Evolutionary conservation across 169 alveolate species (phyloP).

Genomic region (Plasmodium gaboni): DNA sequence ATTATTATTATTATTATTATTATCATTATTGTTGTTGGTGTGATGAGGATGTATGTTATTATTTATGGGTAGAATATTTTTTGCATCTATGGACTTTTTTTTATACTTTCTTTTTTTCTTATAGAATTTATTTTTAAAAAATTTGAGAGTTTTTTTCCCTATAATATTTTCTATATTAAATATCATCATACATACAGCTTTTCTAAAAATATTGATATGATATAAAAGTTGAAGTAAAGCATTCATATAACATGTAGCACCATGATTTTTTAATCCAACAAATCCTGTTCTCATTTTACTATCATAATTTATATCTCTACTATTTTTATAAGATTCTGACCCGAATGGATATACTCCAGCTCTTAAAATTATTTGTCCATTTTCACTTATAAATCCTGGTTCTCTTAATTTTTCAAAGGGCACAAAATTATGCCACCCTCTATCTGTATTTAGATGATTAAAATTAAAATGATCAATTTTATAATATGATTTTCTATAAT

Average conservation of each 20-base stretch:
- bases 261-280: slow-evolving; percentile 96
- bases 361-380: slow-evolving; percentile 85
- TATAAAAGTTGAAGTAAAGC: slow-evolving; percentile 97
- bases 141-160: slow-evolving; percentile 74
- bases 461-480: slow-evolving; percentile 86
- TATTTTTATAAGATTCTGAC: slow-evolving; percentile 82
- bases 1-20: no score
- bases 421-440: slow-evolving; percentile 90
- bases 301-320: slow-evolving; percentile 80
- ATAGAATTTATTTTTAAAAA: slow-evolving; percentile 65
- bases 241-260: slow-evolving; percentile 99
- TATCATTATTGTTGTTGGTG: no score
- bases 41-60: no score
- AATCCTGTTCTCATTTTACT: slow-evolving; percentile 92
- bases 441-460: slow-evolving; percentile 84
- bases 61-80: not conserved
- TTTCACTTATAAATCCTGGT: slow-evolving; percentile 79
- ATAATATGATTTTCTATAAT: slow-evolving; percentile 82
- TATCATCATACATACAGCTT: slow-evolving; percentile 90
- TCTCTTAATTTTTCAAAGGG: slow-evolving; percentile 81
- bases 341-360: slow-evolving; percentile 87
- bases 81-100: slow-evolving; percentile 34
- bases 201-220: slow-evolving; percentile 97
- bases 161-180: slow-evolving; percentile 80
- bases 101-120: slow-evolving; percentile 10